Base-by-base conservation (phyloP, 352 stramenopile genomes). In the Pythium vanterpoolii region DNA sequence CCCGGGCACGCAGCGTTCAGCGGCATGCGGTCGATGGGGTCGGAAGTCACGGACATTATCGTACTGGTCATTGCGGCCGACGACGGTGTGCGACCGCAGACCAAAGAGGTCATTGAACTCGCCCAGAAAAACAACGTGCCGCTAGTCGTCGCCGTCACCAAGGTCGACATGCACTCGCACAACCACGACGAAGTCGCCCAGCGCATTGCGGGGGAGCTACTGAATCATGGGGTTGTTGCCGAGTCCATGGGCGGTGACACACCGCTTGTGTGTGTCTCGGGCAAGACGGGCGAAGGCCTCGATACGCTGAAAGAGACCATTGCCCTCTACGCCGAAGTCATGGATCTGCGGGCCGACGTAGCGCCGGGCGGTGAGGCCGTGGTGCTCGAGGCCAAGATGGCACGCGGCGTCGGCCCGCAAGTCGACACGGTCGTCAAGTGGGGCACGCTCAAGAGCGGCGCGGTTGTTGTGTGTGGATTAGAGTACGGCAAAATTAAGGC, bases 1-100 rank as follows among this genome's bases (percentile, higher is more conserved):
- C 98, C 98, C 18, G 98, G 98, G n/a, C 98, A 99, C 71, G 96
- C 96, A 10, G 96, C 97, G 39, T 99, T 99, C 65, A 96, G 86
- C 23, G 92, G 95, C 50, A 99, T 99, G 97, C 86, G 98, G 14
- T 85, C 93, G 49, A 86, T 96, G 40, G 97, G 97, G 21, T 97
- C 95, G 0, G 96, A 98, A 49, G 90, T 99, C 26, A 99, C 98
- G 9, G 98, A 99, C 58, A 93, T 99, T 13, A 90, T 99, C 7
- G 79, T 97, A 57, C 72, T 99, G 2, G 97, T 99, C 26, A 90
- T 99, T 24, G 97, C 98, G 0, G 97, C 96, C 11, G 98, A 99
- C 68, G 98, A 99, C 73, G 96, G 97, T 48, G 80, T 99, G 59
- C 98, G 97, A 53, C 90, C 98, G 44, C 98, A 99, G 76, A 99